phyloP scores from a whole-genome alignment of 2,329 filamentous ascomycete genomes.

The Capronia coronata region DNA sequence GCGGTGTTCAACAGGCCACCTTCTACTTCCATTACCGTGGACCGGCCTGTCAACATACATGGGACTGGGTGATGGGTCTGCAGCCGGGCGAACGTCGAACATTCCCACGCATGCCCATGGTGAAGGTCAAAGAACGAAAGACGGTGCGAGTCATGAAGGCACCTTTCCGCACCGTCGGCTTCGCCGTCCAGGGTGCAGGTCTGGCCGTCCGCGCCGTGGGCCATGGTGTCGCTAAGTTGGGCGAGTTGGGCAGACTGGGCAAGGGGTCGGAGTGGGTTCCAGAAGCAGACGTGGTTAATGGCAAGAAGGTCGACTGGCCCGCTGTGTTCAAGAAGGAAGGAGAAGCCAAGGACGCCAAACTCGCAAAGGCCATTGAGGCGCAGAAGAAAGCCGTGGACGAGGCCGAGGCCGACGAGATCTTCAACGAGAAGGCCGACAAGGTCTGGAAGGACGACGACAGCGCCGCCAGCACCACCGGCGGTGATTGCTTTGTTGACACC shows the following conservation, averaged over 20 bases:
- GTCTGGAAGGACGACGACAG: constrained; percentile 21
- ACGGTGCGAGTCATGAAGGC: constrained; percentile 18
- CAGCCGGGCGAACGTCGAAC: constrained; percentile 23
- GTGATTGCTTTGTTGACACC: background rate
- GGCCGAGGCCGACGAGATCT: too few relatives aligned
- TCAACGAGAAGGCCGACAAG: constrained; percentile 23
- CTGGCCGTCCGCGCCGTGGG: constrained; percentile 14
- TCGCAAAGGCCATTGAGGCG: constrained; percentile 12
- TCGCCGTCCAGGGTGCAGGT: constrained; percentile 16
- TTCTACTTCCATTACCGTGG: constrained; percentile 29
- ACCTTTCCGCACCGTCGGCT: constrained; percentile 21
- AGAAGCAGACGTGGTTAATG: constrained; percentile 17
- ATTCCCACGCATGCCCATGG: constrained; percentile 25
- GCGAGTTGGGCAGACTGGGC: constrained; percentile 21
- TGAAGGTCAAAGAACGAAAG: constrained; percentile 23
- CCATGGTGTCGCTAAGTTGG: constrained; percentile 20
- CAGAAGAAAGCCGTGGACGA: constrained; percentile 5
- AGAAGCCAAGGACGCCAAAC: constrained; percentile 5
- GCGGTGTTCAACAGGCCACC: constrained; percentile 22
- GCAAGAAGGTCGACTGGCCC: constrained; percentile 21
- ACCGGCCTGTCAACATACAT: constrained; percentile 20
- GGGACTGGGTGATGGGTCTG: constrained; percentile 25
- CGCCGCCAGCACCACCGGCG: constrained; percentile 15
- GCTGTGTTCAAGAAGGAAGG: constrained; percentile 13
- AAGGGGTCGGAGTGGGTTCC: constrained; percentile 21